Base-by-base conservation (phyloP, 169 alveolate species). In the Cyclospora cayetanensis region DNA sequence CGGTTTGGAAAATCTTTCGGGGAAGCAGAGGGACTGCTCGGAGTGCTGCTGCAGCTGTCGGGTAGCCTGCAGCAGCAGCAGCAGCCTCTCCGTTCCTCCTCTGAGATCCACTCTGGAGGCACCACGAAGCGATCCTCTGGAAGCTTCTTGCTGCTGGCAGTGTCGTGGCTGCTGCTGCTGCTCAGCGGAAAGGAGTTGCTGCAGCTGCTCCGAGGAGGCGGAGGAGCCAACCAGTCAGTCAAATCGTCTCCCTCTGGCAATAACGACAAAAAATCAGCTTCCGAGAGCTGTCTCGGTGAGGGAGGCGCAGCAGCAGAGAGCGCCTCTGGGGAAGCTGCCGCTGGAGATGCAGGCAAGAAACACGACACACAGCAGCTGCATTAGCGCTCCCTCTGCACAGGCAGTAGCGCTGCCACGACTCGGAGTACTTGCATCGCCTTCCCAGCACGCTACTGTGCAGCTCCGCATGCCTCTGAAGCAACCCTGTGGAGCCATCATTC, bases 21-120 rank as follows among this genome's bases (percentile, higher is more conserved):
- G n/a, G n/a, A n/a, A n/a, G n/a, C n/a, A n/a, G n/a, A n/a, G n/a
- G n/a, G n/a, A n/a, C n/a, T n/a, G n/a, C n/a, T n/a, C n/a, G n/a
- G 25, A 46, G 60, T n/a, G 2, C 77, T 65, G 77, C 77, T 65
- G 39, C 77, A 5, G 77, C 77, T 65, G 77, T n/a, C 4, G 4
- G 77, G 77, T 0, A 20, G 43, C 77, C 77, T 65, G 77, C 77
- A 65, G 77, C 77, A 65, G 77, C 77, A 65, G 77, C 77, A 65
- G 77, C 77, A 65, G 41, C 77, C 77, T 18, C 77, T 37, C 4
- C 37, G 27, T 42, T 65, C 77, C 15, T 65, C 77, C 77, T 65
- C 77, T 27, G 25, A 37, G 11, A 65, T 65, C 77, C 77, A 65
- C 77, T 65, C 77, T 0, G 77, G 77, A 5, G 77, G 77, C 1